Evolutionary conservation across 805 yeast genomes (phyloP).

Genomic region (Ogataea pignaliae): DNA sequence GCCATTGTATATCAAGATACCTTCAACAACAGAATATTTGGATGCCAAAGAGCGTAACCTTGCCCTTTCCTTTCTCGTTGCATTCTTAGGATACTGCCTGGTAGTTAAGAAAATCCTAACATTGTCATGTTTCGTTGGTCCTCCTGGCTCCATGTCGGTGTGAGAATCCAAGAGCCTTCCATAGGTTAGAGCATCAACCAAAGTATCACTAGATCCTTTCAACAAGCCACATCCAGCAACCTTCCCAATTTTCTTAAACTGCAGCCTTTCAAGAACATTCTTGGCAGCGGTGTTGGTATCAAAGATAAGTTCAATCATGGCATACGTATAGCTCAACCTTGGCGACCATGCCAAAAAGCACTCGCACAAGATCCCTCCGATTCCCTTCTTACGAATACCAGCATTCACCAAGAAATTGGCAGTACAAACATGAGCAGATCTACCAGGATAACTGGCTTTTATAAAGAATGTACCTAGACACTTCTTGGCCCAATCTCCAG

Average conservation of each 20-base stretch:
- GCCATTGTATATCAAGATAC: conserved; percentile 70
- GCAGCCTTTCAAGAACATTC: conserved; percentile 67
- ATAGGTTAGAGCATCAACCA: conserved; percentile 84
- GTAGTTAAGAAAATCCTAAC: conserved; percentile 74
- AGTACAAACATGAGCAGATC: conserved; percentile 90
- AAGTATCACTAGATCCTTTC: conserved; percentile 67
- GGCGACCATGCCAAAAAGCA: conserved; percentile 91
- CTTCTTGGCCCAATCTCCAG: conserved; percentile 83
- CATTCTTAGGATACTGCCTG: conserved; percentile 80
- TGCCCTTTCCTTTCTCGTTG: conserved; percentile 83
- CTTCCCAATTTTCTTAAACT: conserved; percentile 75
- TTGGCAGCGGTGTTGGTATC: conserved; percentile 85
- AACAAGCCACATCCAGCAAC: conserved; percentile 85
- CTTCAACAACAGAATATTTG: conserved; percentile 67
- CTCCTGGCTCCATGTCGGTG: conserved; percentile 35
- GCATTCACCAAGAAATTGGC: conserved; percentile 87
- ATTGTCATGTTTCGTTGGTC: conserved; percentile 56
- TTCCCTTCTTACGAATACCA: conserved; percentile 87
- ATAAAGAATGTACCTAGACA: conserved; percentile 85
- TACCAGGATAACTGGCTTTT: conserved; percentile 87
- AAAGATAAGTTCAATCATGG: conserved; percentile 79
- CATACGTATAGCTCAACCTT: conserved; percentile 77
- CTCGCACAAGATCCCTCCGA: conserved; percentile 80
- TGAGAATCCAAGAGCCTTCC: conserved; percentile 68
- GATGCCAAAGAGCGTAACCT: conserved; percentile 76